Evolutionary conservation across 2,329 filamentous ascomycete genomes (phyloP).

Genomic region (Fusarium sp.): DNA sequence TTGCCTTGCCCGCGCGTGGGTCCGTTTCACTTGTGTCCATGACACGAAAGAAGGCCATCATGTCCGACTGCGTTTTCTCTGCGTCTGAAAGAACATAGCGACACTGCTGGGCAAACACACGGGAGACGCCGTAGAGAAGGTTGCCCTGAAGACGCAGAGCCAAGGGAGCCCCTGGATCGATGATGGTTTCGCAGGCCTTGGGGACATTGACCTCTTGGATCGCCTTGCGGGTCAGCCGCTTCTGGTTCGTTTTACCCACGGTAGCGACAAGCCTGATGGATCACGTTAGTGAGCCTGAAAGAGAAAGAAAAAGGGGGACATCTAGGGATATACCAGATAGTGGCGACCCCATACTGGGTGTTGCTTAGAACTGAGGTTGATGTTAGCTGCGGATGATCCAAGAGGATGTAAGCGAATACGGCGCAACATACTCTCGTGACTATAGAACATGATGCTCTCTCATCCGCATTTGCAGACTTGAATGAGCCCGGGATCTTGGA

Average conservation of each 20-base stretch:
- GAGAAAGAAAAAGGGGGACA: no score
- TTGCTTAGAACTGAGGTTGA: constrained; percentile 75
- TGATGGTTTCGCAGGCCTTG: constrained; percentile 89
- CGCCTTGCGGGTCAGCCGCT: constrained; percentile 81
- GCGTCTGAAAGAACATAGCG: constrained; percentile 84
- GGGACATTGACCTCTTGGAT: constrained; percentile 88
- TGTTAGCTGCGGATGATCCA: constrained; percentile 37
- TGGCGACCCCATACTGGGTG: constrained; percentile 90
- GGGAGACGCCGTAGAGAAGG: constrained; percentile 84
- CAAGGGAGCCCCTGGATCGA: constrained; percentile 81
- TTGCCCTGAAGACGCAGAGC: constrained; percentile 90
- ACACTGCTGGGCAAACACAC: constrained; percentile 88
- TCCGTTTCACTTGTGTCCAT: constrained; percentile 69
- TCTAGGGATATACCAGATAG: constrained; percentile 76
- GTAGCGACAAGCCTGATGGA: constrained; percentile 85
- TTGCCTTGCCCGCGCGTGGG: constrained; percentile 73
- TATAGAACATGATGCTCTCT: constrained; percentile 81
- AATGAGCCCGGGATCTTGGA: neutral
- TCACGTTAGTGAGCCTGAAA: neutral
- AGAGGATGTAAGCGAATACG: neutral
- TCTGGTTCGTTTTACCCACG: constrained; percentile 76
- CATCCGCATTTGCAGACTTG: neutral
- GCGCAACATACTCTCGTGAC: constrained; percentile 79
- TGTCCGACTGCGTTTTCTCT: constrained; percentile 76
- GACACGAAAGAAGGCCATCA: constrained; percentile 72